These are phyloP conservation scores for Phylloporus sp. DNA, from an alignment of 768 basidiomycete genomes.

Conservation along the genomic window DNA sequence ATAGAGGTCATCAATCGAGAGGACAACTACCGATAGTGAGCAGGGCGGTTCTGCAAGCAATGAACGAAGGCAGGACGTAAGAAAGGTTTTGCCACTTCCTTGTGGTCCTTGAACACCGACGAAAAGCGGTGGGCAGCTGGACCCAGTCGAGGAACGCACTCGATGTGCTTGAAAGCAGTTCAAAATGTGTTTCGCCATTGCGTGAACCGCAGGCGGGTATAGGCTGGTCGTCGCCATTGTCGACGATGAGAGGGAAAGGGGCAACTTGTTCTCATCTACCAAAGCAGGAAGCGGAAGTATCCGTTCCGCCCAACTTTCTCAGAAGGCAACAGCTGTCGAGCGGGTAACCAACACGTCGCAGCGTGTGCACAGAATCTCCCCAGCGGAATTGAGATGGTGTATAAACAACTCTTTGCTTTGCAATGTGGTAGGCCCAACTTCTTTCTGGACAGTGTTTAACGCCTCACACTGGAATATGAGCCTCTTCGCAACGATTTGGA, in stretches of 20 bases:
- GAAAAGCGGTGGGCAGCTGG: slow-evolving; percentile 55
- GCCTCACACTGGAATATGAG: too few species aligned
- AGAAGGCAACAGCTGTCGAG: too few species aligned
- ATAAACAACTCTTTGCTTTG: too few species aligned
- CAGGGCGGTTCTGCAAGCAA: slow-evolving; percentile 42
- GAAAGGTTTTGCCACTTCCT: slow-evolving; percentile 88
- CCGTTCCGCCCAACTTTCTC: too few species aligned
- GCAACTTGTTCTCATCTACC: too few species aligned
- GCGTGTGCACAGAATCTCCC: too few species aligned
- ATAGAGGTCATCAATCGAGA: slow-evolving; percentile 87
- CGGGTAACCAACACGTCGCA: too few species aligned
- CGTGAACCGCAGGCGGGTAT: slow-evolving; percentile 34
- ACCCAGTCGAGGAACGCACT: slow-evolving; percentile 8
- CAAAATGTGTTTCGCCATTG: slow-evolving; percentile 38
- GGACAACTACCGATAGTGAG: slow-evolving; percentile 52
- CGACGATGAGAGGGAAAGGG: not conserved
- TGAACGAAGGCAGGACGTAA: slow-evolving; percentile 55
- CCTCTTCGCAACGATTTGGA: too few species aligned
- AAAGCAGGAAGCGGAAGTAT: too few species aligned
- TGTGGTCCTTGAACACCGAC: slow-evolving; percentile 92
- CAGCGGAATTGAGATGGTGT: too few species aligned
- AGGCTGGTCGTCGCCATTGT: slow-evolving; percentile 13
- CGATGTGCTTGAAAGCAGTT: slow-evolving; percentile 34
- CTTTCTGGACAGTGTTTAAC: too few species aligned
- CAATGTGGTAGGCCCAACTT: too few species aligned